Evolutionary conservation across 495 filamentous ascomycete genomes (phyloP).

Genomic region (Jackrogersella minutella): DNA sequence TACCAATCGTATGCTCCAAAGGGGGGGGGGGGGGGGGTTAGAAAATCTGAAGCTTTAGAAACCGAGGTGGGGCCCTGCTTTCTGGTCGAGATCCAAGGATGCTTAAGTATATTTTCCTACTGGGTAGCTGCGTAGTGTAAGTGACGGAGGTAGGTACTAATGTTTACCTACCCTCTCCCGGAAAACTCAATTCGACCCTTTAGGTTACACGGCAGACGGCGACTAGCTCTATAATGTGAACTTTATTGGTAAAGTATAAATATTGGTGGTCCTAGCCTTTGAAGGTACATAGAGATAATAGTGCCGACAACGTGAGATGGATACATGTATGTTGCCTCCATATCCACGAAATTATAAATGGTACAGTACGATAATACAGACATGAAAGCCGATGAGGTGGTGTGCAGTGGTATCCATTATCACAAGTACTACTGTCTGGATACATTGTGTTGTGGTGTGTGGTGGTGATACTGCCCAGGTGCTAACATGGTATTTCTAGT

Average conservation of each 20-base stretch:
- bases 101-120: no score
- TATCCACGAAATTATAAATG: no score
- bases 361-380: no score
- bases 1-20: conserved; percentile 30
- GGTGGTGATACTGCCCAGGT: conserved; percentile 25
- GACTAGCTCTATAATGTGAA: conserved; percentile 6
- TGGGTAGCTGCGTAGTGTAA: no score
- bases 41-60: conserved; percentile 40
- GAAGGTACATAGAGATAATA: background rate
- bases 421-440: background rate
- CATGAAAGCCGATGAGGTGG: background rate
- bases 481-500: no score
- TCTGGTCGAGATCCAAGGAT: background rate
- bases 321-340: no score
- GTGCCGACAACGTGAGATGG: background rate
- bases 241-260: no score
- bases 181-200: background rate
- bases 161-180: no score
- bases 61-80: conserved; percentile 26
- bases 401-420: conserved; percentile 18
- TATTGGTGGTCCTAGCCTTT: background rate
- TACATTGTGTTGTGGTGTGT: background rate
- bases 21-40: background rate
- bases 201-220: conserved; percentile 22
- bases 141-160: conserved; percentile 11